Evolutionary conservation across 2,329 filamentous ascomycete species (phyloP).

Genomic region (Colletotrichum gloeosporioides): DNA sequence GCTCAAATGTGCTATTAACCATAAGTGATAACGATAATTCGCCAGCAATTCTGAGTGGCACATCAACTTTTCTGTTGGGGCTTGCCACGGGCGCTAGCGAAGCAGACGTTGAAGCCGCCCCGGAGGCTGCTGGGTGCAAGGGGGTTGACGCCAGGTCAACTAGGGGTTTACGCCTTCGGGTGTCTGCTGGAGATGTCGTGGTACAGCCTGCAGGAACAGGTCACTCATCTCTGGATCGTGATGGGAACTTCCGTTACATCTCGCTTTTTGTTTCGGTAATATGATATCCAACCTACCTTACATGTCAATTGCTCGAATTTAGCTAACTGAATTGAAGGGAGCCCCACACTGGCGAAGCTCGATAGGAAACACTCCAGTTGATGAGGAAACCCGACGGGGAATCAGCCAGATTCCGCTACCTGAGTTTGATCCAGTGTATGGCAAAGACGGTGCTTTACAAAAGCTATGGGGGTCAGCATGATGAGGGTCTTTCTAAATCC

Average conservation of each 20-base stretch:
- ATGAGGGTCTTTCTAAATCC: not conserved
- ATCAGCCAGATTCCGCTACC: not conserved
- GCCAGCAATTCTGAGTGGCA: not conserved
- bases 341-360: not conserved
- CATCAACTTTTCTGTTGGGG: not conserved
- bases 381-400: not conserved
- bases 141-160: not conserved
- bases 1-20: not conserved
- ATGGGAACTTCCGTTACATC: not conserved
- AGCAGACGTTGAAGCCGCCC: not conserved
- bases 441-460: not conserved
- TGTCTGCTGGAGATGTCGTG: not conserved
- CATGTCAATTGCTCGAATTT: not conserved
- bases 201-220: not conserved
- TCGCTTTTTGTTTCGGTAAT: not conserved
- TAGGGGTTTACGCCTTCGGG: not conserved
- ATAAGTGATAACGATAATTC: rapidly evolving
- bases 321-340: not conserved
- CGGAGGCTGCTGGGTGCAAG: rapidly evolving
- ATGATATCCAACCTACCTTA: not conserved
- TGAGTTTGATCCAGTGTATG: not conserved
- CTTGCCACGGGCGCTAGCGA: not conserved
- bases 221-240: not conserved
- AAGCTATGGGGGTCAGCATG: not conserved
- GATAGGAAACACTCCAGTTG: not conserved